Percentiles rank a stretch among this genome's conserved stretches.
Evolutionary conservation across 23 red algal genomes (phyloP).

Genomic region (Gracilaria vermiculophylla): DNA sequence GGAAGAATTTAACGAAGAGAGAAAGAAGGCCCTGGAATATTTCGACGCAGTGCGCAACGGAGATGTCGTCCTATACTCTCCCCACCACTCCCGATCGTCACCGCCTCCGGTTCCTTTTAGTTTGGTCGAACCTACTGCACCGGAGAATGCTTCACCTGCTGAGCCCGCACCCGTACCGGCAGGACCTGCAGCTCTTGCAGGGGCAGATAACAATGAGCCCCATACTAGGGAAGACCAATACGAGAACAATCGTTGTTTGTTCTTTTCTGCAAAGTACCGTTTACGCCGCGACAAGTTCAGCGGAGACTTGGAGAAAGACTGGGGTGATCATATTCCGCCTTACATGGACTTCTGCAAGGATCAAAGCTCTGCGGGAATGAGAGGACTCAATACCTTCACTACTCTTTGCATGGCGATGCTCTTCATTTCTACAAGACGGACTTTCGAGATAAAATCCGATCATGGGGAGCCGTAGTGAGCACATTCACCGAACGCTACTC

Average conservation of each 20-base stretch:
- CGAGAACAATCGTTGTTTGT: neutral
- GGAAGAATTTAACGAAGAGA: neutral
- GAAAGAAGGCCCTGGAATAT: neutral
- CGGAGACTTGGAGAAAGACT: no score
- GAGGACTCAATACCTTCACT: neutral
- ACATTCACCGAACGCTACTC: neutral
- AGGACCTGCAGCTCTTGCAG: no score
- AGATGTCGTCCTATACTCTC: neutral
- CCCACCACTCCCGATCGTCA: neutral
- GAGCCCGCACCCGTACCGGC: neutral
- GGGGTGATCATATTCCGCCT: no score
- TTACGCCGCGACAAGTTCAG: neutral
- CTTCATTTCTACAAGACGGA: constrained; percentile 9
- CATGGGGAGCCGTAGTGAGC: neutral
- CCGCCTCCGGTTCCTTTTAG: neutral
- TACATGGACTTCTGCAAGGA: no score
- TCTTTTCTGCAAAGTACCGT: neutral
- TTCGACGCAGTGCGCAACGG: neutral
- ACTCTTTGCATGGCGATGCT: neutral
- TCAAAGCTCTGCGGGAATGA: no score
- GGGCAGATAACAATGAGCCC: no score
- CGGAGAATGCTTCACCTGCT: neutral
- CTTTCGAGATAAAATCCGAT: neutral
- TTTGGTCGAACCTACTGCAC: neutral
- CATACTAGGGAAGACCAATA: neutral